Percentiles rank a stretch among this genome's conserved stretches.
phyloP scores from a whole-genome alignment of 805 yeast genomes.

The Metschnikowia aberdeeniae region DNA sequence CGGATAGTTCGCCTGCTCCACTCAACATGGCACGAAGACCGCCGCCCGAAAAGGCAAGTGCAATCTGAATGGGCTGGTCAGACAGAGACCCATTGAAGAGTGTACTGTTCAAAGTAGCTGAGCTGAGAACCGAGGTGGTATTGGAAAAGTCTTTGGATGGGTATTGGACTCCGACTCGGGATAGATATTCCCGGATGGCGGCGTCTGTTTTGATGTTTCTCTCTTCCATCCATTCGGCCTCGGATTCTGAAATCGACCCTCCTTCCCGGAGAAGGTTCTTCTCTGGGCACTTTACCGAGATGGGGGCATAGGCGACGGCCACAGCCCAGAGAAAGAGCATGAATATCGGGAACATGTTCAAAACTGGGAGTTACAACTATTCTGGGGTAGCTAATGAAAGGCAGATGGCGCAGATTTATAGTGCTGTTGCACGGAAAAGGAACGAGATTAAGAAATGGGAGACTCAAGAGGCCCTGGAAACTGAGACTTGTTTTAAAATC shows the following conservation, averaged over 20 bases:
- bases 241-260: slow-evolving; percentile 40
- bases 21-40: slow-evolving; percentile 37
- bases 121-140: neutral
- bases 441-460: no score
- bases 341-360: neutral
- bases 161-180: slow-evolving; percentile 9
- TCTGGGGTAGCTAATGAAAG: no score
- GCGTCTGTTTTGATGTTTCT: slow-evolving; percentile 13
- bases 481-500: no score
- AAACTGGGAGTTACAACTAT: no score
- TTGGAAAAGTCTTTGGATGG: neutral
- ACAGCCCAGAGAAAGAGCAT: neutral
- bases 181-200: slow-evolving; percentile 12
- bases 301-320: slow-evolving; percentile 50
- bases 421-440: no score
- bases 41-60: slow-evolving; percentile 34
- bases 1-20: slow-evolving; percentile 18
- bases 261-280: slow-evolving; percentile 44
- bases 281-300: slow-evolving; percentile 50
- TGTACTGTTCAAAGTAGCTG: no score
- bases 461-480: no score
- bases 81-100: no score
- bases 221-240: slow-evolving; percentile 48
- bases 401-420: no score
- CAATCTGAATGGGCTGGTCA: slow-evolving; percentile 18